These are phyloP conservation scores for Setaria italica DNA, from an alignment of 202 grass and related monocot species.

Conservation along the genomic window DNA sequence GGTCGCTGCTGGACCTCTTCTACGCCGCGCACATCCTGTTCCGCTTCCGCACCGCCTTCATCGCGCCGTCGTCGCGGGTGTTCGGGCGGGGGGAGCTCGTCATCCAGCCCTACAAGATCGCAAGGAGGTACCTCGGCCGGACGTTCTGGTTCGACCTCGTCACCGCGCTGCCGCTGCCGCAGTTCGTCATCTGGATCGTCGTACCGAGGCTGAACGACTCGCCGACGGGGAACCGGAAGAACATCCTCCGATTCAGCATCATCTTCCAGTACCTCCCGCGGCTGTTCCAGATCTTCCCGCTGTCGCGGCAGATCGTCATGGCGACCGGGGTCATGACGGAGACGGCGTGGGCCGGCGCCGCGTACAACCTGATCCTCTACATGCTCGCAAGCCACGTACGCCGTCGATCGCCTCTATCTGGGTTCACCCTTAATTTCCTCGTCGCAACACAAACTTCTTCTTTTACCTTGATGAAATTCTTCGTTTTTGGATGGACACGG, in stretches of 20 bases:
- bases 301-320: conserved; percentile 77
- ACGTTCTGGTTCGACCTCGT: conserved; percentile 81
- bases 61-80: conserved; percentile 89
- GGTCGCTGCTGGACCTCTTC: conserved; percentile 76
- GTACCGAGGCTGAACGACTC: conserved; percentile 70
- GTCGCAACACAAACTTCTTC: not conserved
- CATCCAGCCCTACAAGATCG: conserved; percentile 76
- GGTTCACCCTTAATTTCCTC: too few species aligned
- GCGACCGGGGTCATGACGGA: conserved; percentile 83
- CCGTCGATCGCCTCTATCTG: not conserved
- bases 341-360: conserved; percentile 90
- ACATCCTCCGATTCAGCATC: conserved; percentile 77
- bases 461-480: not conserved
- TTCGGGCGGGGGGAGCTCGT: conserved; percentile 92
- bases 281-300: conserved; percentile 93
- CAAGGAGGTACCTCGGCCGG: conserved; percentile 64
- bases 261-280: conserved; percentile 91
- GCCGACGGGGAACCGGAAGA: conserved; percentile 58
- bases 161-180: conserved; percentile 82
- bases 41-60: conserved; percentile 84
- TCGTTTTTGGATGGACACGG: too few species aligned
- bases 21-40: conserved; percentile 84
- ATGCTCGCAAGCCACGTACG: conserved; percentile 96
- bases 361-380: conserved; percentile 97
- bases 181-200: conserved; percentile 84